phyloP scores from a whole-genome alignment of 2,329 filamentous ascomycete genomes.

The Metarhizium anisopliae region DNA sequence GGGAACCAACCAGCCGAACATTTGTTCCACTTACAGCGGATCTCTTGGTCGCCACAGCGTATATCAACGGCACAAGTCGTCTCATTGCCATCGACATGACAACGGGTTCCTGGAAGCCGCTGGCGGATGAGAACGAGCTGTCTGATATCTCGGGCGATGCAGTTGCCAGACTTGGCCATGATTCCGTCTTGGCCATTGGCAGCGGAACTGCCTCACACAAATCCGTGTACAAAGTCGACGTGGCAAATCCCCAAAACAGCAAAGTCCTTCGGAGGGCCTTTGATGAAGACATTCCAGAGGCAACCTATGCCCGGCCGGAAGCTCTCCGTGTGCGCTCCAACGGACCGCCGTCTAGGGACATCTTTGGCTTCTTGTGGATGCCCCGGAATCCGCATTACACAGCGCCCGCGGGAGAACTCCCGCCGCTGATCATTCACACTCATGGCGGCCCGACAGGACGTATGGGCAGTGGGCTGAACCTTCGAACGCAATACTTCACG shows the following conservation, averaged over 20 bases:
- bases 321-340: slow-evolving; percentile 21
- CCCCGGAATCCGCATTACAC: slow-evolving; percentile 36
- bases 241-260: slow-evolving; percentile 14
- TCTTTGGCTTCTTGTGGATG: slow-evolving; percentile 39
- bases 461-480: slow-evolving; percentile 30
- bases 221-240: slow-evolving; percentile 26
- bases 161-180: slow-evolving; percentile 24
- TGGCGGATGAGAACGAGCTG: slow-evolving; percentile 20
- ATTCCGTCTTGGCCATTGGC: slow-evolving; percentile 28
- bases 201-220: slow-evolving; percentile 20
- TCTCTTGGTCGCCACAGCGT: slow-evolving; percentile 24
- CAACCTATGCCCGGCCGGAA: slow-evolving; percentile 28
- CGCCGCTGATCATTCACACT: slow-evolving; percentile 39
- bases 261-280: slow-evolving; percentile 25
- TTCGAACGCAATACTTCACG: slow-evolving; percentile 42
- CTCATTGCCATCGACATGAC: slow-evolving; percentile 30
- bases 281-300: slow-evolving; percentile 18
- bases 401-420: slow-evolving; percentile 26
- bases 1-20: slow-evolving; percentile 21
- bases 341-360: slow-evolving; percentile 17
- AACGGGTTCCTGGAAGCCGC: slow-evolving; percentile 18
- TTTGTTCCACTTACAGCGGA: slow-evolving; percentile 28
- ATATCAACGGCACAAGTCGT: slow-evolving; percentile 21
- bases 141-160: slow-evolving; percentile 25
- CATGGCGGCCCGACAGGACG: slow-evolving; percentile 44